Evolutionary conservation across 2,329 filamentous ascomycete genomes (phyloP), one percentile per base, ranked within the genome.

Genomic region (Proliferodiscus dingleyae): DNA sequence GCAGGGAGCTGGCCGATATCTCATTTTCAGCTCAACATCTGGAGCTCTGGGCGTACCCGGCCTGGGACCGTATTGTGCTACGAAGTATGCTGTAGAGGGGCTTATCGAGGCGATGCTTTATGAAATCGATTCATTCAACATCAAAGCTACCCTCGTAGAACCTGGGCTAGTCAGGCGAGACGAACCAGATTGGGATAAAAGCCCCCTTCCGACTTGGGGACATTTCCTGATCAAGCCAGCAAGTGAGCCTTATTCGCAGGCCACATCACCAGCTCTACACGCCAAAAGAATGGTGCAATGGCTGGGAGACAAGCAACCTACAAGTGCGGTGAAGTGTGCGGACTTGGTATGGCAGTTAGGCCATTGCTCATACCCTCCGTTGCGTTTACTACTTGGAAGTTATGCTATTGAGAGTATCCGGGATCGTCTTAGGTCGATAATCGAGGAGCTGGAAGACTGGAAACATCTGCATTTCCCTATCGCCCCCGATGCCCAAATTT

Each of bases 101-200:
- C 72, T 98, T 43, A 89, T 97, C 57, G 93, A 98, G 67, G 90
- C 88, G 13, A 91, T 98, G 87, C 76, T 96, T 13, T 97, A 97
- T 67, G 93, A 98, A 64, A 84, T 95, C 29, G 90, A 96, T 47
- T 71, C 74, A 0, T 96, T 95, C 68, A 91, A 93, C 62, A 86
- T 97, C 66, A 95, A 94, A 66, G 88, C 88, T 0, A 96, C 91
- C 2, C 76, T 98, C 5, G 90, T 97, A 1, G 89, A 96, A 61
- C 90, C 91, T 1, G 90, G 90, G 0, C 78, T 96, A 54, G 86
- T 96, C 52, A 77, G 90, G 5, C 78, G 90, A 5, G 91, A 97
- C 64, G 90, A 97, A 61, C 80, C 81, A 11, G 79, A 82, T 43
- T 72, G 68, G 56, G 56, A 46, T 13, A 53, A 51, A 9, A 57